phyloP scores from a whole-genome alignment of 805 yeast species.

The Clavispora phyllophila region DNA sequence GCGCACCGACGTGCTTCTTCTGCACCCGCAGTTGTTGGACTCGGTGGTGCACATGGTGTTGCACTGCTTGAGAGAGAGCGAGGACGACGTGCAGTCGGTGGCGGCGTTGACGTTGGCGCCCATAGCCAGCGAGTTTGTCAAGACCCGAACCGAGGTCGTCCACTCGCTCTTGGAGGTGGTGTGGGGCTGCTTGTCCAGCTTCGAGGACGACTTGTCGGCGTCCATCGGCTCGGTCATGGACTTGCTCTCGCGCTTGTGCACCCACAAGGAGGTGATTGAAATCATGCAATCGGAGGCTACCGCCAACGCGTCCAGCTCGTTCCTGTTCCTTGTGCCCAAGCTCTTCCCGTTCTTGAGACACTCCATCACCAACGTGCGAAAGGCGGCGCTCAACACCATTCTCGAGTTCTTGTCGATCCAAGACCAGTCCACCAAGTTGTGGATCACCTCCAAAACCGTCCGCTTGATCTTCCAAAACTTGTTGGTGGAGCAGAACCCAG shows the following conservation, averaged over 20 bases:
- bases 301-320: constrained; percentile 49
- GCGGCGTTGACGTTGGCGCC: constrained; percentile 93
- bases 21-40: constrained; percentile 55
- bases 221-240: constrained; percentile 97
- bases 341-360: constrained; percentile 90
- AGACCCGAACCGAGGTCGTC: constrained; percentile 47
- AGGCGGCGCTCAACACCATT: constrained; percentile 78
- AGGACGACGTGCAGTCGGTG: constrained; percentile 96
- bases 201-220: constrained; percentile 90
- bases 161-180: constrained; percentile 57
- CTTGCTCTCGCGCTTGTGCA: constrained; percentile 78
- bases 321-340: constrained; percentile 78
- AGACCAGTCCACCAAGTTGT: constrained; percentile 49
- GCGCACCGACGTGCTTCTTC: constrained; percentile 68
- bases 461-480: constrained; percentile 82
- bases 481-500: constrained; percentile 80
- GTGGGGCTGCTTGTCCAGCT: constrained; percentile 84
- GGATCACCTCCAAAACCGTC: constrained; percentile 74
- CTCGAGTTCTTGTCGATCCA: constrained; percentile 64
- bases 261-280: constrained; percentile 70
- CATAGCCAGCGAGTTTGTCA: constrained; percentile 82
- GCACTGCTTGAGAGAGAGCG: constrained; percentile 70
- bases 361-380: constrained; percentile 85
- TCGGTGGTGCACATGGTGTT: constrained; percentile 79
- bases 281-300: constrained; percentile 61